phyloP scores from a whole-genome alignment of 1,284 basidiomycete genomes.

The Ustilago xerochloae region DNA sequence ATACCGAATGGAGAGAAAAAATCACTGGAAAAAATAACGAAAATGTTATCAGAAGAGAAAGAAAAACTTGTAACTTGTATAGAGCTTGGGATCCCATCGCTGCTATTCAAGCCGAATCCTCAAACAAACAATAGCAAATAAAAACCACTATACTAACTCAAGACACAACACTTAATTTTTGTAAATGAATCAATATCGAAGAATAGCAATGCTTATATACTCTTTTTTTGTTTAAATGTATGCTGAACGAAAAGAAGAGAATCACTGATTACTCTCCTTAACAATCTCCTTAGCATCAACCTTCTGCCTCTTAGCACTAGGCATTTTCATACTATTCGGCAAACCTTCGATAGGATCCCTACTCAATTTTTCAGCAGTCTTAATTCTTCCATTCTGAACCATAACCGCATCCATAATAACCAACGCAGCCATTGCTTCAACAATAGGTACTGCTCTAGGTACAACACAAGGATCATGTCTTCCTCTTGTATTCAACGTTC shows the following conservation, averaged over 20 bases:
- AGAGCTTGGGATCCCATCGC: conserved; percentile 55
- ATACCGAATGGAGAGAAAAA: conserved; percentile 41
- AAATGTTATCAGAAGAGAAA: conserved; percentile 45
- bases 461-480: conserved; percentile 98
- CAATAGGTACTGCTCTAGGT: conserved; percentile 93
- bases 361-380: conserved; percentile 38
- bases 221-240: not conserved
- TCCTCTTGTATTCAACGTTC: conserved; percentile 87
- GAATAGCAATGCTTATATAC: too few relatives aligned
- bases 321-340: conserved; percentile 63
- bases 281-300: not conserved
- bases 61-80: conserved; percentile 51
- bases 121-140: not conserved
- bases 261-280: too few relatives aligned
- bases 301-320: conserved; percentile 27
- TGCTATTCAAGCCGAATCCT: conserved; percentile 13
- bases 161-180: too few relatives aligned
- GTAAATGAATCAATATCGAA: too few relatives aligned
- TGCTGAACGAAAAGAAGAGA: too few relatives aligned
- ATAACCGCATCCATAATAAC: conserved; percentile 83
- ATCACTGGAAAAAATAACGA: conserved; percentile 17
- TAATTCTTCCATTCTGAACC: conserved; percentile 55
- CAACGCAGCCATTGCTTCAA: conserved; percentile 96
- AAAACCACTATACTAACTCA: not conserved
- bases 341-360: conserved; percentile 42